These are phyloP conservation scores for Rhizopus sp. DNA, from an alignment of 371 early-diverging fungal species.

Conservation along the genomic window DNA sequence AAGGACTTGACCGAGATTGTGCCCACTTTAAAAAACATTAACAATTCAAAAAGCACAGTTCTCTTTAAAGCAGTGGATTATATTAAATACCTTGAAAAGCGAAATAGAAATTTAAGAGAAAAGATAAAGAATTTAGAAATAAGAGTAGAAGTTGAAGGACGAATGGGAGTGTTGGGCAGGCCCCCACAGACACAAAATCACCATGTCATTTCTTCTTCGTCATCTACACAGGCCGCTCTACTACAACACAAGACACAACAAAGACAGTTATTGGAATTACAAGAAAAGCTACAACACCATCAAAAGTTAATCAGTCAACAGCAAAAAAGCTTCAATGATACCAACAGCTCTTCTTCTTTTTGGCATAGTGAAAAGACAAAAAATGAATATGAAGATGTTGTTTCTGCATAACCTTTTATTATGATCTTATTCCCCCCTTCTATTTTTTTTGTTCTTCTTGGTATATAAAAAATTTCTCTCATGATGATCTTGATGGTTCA, in stretches of 20 bases:
- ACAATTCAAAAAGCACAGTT: conserved; percentile 54
- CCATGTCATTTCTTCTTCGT: conserved; percentile 10
- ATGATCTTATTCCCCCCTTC: not conserved
- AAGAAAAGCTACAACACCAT: conserved; percentile 41
- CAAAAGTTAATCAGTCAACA: conserved; percentile 37
- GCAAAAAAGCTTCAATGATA: not conserved
- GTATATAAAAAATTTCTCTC: conserved; percentile 1
- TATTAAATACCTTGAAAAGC: conserved; percentile 45
- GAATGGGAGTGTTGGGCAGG: conserved; percentile 15
- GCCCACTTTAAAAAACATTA: conserved; percentile 67
- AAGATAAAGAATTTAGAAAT: conserved; percentile 55
- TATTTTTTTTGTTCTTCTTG: not conserved
- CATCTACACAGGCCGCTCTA: conserved; percentile 39
- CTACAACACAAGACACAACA: conserved; percentile 49
- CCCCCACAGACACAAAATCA: not conserved
- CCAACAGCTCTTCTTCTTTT: not conserved
- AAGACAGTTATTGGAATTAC: conserved; percentile 37
- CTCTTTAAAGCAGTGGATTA: conserved; percentile 55
- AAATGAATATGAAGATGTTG: conserved; percentile 1
- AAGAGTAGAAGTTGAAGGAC: conserved; percentile 43
- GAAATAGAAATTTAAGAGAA: conserved; percentile 56
- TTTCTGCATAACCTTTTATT: not conserved
- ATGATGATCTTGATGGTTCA: not conserved
- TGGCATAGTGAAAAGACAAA: conserved; percentile 3
- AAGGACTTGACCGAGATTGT: conserved; percentile 78